Percentiles rank a stretch among this genome's conserved stretches.
These are phyloP conservation scores for Aspergillus baeticus DNA, from an alignment of 495 filamentous ascomycete genomes.

Conservation along the genomic window DNA sequence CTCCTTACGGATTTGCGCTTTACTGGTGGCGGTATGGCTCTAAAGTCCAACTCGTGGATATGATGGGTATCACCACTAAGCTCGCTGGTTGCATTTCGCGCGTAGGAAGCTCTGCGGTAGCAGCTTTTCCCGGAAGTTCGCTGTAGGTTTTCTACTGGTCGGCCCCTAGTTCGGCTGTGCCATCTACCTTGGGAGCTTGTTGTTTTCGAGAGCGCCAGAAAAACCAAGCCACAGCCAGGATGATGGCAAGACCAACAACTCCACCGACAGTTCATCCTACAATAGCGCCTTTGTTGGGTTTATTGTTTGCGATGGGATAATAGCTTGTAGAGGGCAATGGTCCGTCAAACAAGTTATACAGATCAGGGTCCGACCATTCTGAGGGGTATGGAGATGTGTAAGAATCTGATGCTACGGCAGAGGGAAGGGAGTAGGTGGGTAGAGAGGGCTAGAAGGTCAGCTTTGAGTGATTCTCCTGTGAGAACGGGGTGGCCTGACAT, in stretches of 20 bases:
- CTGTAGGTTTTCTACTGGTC: background rate
- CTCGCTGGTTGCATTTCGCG: background rate
- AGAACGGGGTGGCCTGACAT: conserved; percentile 7
- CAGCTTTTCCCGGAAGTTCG: background rate
- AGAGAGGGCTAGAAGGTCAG: background rate
- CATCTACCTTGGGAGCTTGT: background rate
- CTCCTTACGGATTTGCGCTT: background rate
- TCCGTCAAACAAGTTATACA: background rate
- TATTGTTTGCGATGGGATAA: background rate
- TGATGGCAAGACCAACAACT: conserved; percentile 4
- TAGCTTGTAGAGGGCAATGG: background rate
- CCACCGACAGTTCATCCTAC: conserved; percentile 4
- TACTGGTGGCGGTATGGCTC: background rate
- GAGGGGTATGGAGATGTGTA: conserved; percentile 13
- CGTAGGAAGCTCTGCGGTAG: too few relatives aligned
- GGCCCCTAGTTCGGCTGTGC: background rate
- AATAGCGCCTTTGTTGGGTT: conserved; percentile 8
- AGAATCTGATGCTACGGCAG: conserved; percentile 12
- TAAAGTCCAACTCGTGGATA: background rate
- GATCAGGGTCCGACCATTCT: conserved; percentile 1
- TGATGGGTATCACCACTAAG: background rate
- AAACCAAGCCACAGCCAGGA: background rate
- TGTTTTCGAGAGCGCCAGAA: background rate
- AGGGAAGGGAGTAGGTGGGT: conserved; percentile 6
- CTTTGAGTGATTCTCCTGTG: background rate